Evolutionary conservation across 805 yeast species (phyloP).

Genomic region (Ogataea paraovalis): DNA sequence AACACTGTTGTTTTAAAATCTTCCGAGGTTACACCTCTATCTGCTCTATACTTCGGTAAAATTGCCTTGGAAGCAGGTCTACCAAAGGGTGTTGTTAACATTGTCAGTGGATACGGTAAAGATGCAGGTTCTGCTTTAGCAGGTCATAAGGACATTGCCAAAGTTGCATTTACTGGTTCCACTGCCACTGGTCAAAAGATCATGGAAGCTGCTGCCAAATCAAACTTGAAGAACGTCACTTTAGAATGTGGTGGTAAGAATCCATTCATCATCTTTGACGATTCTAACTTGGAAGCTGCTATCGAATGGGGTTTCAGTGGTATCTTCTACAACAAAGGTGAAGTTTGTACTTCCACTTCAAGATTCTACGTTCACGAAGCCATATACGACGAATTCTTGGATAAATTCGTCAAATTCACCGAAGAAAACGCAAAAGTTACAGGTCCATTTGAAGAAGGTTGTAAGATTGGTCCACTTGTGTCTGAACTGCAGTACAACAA

Average conservation of each 20-base stretch:
- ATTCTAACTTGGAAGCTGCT: constrained; percentile 52
- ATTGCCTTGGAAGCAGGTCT: constrained; percentile 63
- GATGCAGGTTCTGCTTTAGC: constrained; percentile 66
- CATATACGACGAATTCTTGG: constrained; percentile 39
- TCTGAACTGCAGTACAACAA: constrained; percentile 63
- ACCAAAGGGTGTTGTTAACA: constrained; percentile 74
- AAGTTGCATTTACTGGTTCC: constrained; percentile 79
- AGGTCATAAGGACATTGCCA: constrained; percentile 60
- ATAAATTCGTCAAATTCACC: constrained; percentile 34
- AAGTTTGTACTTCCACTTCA: constrained; percentile 46
- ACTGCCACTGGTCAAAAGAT: constrained; percentile 69
- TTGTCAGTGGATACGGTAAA: constrained; percentile 68
- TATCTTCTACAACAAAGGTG: constrained; percentile 45
- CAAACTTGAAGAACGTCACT: constrained; percentile 52
- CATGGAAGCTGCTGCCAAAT: constrained; percentile 60
- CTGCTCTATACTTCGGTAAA: constrained; percentile 62
- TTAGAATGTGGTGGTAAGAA: constrained; percentile 62
- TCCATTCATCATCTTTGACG: constrained; percentile 49
- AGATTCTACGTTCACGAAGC: constrained; percentile 42
- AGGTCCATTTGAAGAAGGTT: constrained; percentile 62
- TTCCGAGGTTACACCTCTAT: constrained; percentile 73
- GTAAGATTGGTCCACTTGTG: constrained; percentile 73
- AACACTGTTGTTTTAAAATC: constrained; percentile 71
- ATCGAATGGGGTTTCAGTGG: constrained; percentile 46
- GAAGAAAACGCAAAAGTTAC: constrained; percentile 50